A percentile compares a stretch with the other conserved stretches of the same genome.
Conservation (phyloP, 495 filamentous ascomycete genomes). For the Xylaria grammica region DNA sequence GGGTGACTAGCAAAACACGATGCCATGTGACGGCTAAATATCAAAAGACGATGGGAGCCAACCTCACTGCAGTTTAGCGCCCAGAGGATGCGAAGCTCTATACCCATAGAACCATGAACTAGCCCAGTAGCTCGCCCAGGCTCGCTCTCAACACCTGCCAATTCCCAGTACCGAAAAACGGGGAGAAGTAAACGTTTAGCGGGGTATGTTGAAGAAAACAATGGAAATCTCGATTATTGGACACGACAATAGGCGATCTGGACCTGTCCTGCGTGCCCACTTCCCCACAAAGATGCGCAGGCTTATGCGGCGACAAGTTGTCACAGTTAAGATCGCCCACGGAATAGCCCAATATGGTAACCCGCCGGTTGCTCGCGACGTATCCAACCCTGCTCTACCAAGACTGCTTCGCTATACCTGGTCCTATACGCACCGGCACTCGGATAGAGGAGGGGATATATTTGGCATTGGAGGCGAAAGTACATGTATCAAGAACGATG, state of each 20-base stretch:
- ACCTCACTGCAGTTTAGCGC: not conserved
- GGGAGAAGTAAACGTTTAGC: not conserved
- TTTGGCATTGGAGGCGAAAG: not conserved
- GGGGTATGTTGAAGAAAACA: slow-evolving; percentile 10
- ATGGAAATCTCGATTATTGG: slow-evolving; percentile 13
- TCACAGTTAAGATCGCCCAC: slow-evolving; percentile 11
- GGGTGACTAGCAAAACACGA: not conserved
- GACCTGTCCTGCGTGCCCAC: slow-evolving; percentile 10
- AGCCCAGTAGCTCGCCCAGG: no score
- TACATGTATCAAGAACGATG: not conserved
- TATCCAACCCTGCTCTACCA: slow-evolving; percentile 7
- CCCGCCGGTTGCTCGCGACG: slow-evolving; percentile 1
- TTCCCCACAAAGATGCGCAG: slow-evolving; percentile 12
- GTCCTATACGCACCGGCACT: slow-evolving; percentile 9
- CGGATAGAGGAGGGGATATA: not conserved
- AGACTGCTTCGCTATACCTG: not conserved
- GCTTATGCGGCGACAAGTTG: slow-evolving; percentile 5
- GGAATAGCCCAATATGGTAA: slow-evolving; percentile 17
- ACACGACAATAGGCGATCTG: slow-evolving; percentile 3
- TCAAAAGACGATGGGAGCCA: not conserved
- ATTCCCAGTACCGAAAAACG: not conserved
- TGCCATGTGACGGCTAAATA: not conserved
- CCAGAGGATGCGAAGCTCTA: not conserved
- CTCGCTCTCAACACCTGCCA: no score
- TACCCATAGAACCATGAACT: not conserved